Percentiles rank a stretch among this genome's conserved stretches.
Conservation (phyloP, 2,329 filamentous ascomycete species). For the Ophiostoma novo-ulmi region DNA sequence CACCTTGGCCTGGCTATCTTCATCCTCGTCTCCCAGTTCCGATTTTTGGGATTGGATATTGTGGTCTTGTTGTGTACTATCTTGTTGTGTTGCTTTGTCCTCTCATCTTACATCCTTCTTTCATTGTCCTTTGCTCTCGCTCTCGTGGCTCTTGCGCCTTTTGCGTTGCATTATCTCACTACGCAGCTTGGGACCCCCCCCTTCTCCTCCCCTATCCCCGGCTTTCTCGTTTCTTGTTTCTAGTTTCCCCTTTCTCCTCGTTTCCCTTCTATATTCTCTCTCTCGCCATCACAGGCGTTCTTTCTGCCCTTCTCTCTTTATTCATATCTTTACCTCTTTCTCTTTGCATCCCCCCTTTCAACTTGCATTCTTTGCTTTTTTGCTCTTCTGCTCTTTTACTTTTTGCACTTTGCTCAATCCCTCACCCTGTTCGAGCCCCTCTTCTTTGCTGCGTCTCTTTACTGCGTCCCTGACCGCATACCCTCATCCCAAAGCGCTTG, state of each 20-base stretch:
- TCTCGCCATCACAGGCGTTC: conserved; percentile 3
- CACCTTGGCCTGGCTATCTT: background rate
- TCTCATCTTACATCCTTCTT: background rate
- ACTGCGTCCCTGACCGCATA: conserved; percentile 10
- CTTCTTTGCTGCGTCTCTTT: conserved; percentile 6
- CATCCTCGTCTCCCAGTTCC: background rate
- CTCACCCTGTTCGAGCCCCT: background rate
- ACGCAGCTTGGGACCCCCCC: background rate
- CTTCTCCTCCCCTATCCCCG: background rate
- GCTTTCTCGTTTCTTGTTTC: conserved; percentile 2
- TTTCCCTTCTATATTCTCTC: background rate
- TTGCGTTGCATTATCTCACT: conserved; percentile 1
- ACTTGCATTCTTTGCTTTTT: background rate
- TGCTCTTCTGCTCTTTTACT: background rate
- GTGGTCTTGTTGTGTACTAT: background rate
- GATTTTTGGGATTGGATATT: background rate
- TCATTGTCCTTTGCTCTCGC: background rate
- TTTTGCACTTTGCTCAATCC: background rate
- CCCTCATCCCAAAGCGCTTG: conserved; percentile 19
- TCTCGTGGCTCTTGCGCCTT: background rate
- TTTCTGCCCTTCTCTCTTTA: background rate
- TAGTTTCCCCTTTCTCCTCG: conserved; percentile 3
- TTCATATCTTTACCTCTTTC: background rate
- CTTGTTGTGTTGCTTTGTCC: background rate
- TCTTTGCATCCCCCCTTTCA: background rate